Conservation (phyloP, 1,139 yeast genomes). For the Blastobotrys capitulatus region DNA sequence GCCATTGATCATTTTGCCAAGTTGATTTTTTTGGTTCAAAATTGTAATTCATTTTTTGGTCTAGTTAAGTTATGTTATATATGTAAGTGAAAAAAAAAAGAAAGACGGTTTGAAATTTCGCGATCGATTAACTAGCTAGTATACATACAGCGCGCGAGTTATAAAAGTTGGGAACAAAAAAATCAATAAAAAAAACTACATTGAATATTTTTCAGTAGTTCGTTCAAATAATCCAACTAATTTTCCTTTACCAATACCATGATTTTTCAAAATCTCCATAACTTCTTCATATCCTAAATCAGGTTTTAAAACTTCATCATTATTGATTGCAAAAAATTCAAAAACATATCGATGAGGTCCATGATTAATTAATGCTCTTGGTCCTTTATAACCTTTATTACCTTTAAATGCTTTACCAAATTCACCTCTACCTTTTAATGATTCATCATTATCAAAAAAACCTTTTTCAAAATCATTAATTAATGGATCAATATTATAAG, state of each 20-base stretch:
- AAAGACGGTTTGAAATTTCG: too few species aligned
- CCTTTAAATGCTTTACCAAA: slow-evolving; percentile 18
- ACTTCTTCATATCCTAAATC: background rate
- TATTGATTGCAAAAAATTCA: slow-evolving; percentile 18
- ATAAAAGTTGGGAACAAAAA: background rate
- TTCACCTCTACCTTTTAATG: slow-evolving; percentile 2
- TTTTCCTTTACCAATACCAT: slow-evolving; percentile 19
- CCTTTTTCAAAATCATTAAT: slow-evolving; percentile 13
- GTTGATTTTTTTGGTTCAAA: slow-evolving; percentile 9
- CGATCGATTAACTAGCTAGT: background rate
- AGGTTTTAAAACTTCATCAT: slow-evolving; percentile 7
- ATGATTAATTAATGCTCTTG: slow-evolving; percentile 19
- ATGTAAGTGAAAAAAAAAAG: too few species aligned
- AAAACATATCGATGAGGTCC: slow-evolving; percentile 23
- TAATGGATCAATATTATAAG: slow-evolving; percentile 14
- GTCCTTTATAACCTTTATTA: slow-evolving; percentile 17
- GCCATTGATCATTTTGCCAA: slow-evolving; percentile 58
- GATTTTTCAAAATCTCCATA: slow-evolving; percentile 8
- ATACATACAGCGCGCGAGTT: too few species aligned
- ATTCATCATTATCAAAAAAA: slow-evolving; percentile 9
- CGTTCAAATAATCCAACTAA: slow-evolving; percentile 21
- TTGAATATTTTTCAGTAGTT: slow-evolving; percentile 15
- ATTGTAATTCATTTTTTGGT: background rate
- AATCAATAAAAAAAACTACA: background rate
- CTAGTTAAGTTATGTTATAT: too few species aligned